Percentiles rank a stretch among this genome's conserved stretches.
These are phyloP conservation scores for Plasmopara viticola DNA, from an alignment of 352 stramenopile genomes.

Conservation along the genomic window DNA sequence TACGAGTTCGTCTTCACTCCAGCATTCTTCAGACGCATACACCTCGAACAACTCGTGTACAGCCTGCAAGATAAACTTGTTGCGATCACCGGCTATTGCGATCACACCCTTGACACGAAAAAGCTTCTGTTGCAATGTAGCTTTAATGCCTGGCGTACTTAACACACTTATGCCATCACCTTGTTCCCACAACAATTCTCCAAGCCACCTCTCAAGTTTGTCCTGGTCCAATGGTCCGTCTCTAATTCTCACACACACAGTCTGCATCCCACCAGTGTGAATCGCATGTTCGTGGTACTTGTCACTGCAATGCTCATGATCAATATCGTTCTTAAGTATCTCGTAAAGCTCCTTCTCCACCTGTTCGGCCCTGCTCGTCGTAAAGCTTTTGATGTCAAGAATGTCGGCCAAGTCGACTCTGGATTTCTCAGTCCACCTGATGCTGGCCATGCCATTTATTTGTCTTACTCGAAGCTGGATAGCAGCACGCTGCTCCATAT, in stretches of 20 bases:
- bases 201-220: slow-evolving; percentile 68
- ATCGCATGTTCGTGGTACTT: slow-evolving; percentile 14
- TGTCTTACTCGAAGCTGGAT: slow-evolving; percentile 39
- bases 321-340: slow-evolving; percentile 10
- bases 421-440: slow-evolving; percentile 57
- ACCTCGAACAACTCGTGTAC: slow-evolving; percentile 81
- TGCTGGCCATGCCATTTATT: slow-evolving; percentile 65
- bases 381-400: slow-evolving; percentile 77
- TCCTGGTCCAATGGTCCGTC: slow-evolving; percentile 33
- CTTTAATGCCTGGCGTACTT: slow-evolving; percentile 8
- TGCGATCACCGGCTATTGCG: slow-evolving; percentile 34
- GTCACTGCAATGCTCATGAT: slow-evolving; percentile 16
- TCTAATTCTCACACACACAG: slow-evolving; percentile 49
- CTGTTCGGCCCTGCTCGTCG: slow-evolving; percentile 48
- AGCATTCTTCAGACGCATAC: slow-evolving; percentile 54
- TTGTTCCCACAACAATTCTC: slow-evolving; percentile 62
- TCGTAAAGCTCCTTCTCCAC: slow-evolving; percentile 42
- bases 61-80: slow-evolving; percentile 78
- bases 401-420: slow-evolving; percentile 60
- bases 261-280: slow-evolving; percentile 67
- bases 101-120: slow-evolving; percentile 78
- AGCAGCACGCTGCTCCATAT: slow-evolving; percentile 26
- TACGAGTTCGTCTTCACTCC: slow-evolving; percentile 19
- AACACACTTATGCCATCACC: slow-evolving; percentile 16
- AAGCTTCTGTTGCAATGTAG: slow-evolving; percentile 30